These are phyloP conservation scores for Ceratocystis eucalypticola DNA, from an alignment of 2,329 filamentous ascomycete species.

Conservation along the genomic window DNA sequence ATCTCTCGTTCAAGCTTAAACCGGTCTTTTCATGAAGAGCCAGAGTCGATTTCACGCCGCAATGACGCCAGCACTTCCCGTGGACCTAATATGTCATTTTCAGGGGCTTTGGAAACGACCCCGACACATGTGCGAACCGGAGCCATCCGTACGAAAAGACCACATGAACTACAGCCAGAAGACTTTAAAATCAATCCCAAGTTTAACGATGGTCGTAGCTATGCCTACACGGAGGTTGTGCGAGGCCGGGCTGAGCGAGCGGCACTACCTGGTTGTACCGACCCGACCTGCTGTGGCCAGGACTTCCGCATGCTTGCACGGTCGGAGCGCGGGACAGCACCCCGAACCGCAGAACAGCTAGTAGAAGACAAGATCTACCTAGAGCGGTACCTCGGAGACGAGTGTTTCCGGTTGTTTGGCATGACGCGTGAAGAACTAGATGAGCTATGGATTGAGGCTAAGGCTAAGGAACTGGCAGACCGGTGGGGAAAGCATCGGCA, in stretches of 20 bases:
- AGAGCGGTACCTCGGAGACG: slow-evolving; percentile 44
- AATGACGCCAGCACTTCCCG: background rate
- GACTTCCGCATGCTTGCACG: slow-evolving; percentile 54
- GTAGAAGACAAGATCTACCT: slow-evolving; percentile 38
- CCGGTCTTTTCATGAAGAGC: slow-evolving; percentile 11
- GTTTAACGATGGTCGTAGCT: slow-evolving; percentile 55
- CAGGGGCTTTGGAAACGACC: background rate
- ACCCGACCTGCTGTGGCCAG: slow-evolving; percentile 62
- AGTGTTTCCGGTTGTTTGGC: slow-evolving; percentile 42
- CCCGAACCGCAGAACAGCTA: slow-evolving; percentile 27
- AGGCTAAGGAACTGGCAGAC: slow-evolving; percentile 58
- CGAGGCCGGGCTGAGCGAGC: slow-evolving; percentile 56
- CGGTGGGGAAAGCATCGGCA: slow-evolving; percentile 65
- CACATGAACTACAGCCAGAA: slow-evolving; percentile 44
- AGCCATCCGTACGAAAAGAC: slow-evolving; percentile 10
- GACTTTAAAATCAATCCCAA: slow-evolving; percentile 75
- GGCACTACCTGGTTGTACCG: slow-evolving; percentile 59
- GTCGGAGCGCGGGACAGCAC: slow-evolving; percentile 32
- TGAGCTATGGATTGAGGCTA: slow-evolving; percentile 60
- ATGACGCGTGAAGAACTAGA: slow-evolving; percentile 50
- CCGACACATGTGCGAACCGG: background rate
- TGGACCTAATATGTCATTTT: slow-evolving; percentile 5
- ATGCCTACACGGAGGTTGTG: slow-evolving; percentile 62
- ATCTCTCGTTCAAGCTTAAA: background rate
- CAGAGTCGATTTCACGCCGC: background rate